Conservation (phyloP, 1,284 basidiomycete genomes). For the Marasmius fiardii region DNA sequence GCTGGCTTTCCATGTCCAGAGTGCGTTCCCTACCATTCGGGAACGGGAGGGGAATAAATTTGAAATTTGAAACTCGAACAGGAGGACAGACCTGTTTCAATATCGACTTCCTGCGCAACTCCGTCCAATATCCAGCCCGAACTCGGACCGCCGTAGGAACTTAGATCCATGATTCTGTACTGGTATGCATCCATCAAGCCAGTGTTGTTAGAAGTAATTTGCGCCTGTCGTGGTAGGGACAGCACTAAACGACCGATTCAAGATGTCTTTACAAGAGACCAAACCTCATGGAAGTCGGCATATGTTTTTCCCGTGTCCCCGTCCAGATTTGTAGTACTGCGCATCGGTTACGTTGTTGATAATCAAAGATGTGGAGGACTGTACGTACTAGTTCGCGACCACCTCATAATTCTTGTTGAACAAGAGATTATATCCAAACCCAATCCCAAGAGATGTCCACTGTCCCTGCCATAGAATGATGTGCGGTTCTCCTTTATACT, state of each 20-base stretch:
- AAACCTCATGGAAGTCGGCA: neutral
- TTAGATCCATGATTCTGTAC: neutral
- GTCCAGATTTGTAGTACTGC: neutral
- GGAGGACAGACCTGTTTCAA: neutral
- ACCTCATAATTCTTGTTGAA: neutral
- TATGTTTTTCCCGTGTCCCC: neutral
- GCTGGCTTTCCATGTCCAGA: constrained; percentile 12
- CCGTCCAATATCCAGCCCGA: neutral
- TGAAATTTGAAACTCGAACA: too few relatives aligned
- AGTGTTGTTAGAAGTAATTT: neutral
- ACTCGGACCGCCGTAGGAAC: neutral
- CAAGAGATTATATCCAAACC: neutral
- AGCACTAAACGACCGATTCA: too few relatives aligned
- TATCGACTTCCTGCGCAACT: neutral
- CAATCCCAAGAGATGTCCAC: neutral
- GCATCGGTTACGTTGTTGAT: too few relatives aligned
- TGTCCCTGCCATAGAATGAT: neutral
- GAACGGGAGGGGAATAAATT: neutral
- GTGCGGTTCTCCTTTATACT: neutral
- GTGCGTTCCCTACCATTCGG: constrained; percentile 6
- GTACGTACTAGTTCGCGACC: neutral
- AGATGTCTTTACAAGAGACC: neutral
- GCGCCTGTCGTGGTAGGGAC: neutral
- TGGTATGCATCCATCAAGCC: neutral
- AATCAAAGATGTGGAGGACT: too few relatives aligned